These are phyloP conservation scores for Botrytis sinoallii DNA, from an alignment of 2,329 filamentous ascomycete species.

Conservation along the genomic window DNA sequence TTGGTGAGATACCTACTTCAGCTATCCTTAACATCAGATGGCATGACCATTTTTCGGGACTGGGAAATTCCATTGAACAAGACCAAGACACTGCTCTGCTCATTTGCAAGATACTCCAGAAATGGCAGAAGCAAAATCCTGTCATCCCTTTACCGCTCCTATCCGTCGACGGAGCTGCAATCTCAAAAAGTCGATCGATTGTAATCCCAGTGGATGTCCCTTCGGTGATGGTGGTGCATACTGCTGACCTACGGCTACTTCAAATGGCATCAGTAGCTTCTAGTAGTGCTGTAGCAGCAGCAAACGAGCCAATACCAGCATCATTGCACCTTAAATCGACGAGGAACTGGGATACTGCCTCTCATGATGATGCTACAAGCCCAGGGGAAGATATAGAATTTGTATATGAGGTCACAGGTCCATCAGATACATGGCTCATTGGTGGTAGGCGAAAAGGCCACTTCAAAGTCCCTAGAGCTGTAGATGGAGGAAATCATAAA, in stretches of 20 bases:
- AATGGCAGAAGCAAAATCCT: constrained; percentile 31
- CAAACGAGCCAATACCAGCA: constrained; percentile 64
- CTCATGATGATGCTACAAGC: constrained; percentile 25
- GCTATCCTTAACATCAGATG: constrained; percentile 49
- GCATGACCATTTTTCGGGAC: constrained; percentile 48
- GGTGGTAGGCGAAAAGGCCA: constrained; percentile 78
- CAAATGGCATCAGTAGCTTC: constrained; percentile 38
- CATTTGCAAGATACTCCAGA: constrained; percentile 30
- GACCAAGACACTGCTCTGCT: constrained; percentile 32
- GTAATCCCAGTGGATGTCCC: constrained; percentile 89
- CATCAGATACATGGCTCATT: constrained; percentile 76
- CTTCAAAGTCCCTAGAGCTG: constrained; percentile 58
- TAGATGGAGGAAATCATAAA: constrained; percentile 45
- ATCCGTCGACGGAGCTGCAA: constrained; percentile 27
- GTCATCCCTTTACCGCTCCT: constrained; percentile 30
- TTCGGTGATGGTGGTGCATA: constrained; percentile 77
- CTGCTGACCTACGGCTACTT: constrained; percentile 62
- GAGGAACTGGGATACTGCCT: constrained; percentile 55
- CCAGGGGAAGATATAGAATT: constrained; percentile 60
- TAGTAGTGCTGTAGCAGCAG: constrained; percentile 45
- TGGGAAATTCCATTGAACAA: constrained; percentile 41
- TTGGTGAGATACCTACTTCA: constrained; percentile 50
- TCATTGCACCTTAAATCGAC: constrained; percentile 62
- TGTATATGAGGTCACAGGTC: constrained; percentile 75
- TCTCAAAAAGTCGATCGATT: constrained; percentile 59